phyloP scores from a whole-genome alignment of 805 yeast genomes.

The Sugiyamaella mastotermitis region DNA sequence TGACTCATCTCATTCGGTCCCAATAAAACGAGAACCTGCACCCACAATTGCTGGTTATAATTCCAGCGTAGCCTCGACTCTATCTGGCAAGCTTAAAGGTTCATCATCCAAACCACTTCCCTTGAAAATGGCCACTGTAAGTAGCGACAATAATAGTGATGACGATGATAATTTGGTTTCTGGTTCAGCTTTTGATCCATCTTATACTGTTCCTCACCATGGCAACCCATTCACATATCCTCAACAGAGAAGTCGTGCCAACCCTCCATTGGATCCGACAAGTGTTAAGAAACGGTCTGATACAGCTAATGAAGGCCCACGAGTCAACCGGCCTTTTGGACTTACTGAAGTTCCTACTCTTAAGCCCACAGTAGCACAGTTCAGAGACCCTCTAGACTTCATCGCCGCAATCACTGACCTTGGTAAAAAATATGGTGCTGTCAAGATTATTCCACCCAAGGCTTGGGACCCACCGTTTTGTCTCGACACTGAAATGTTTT shows the following conservation, averaged over 20 bases:
- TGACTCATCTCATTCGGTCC: too few species aligned
- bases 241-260: slow-evolving; percentile 39
- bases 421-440: slow-evolving; percentile 59
- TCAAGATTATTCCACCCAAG: slow-evolving; percentile 57
- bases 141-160: too few species aligned
- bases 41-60: too few species aligned
- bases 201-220: slow-evolving; percentile 23
- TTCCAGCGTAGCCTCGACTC: too few species aligned
- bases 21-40: too few species aligned
- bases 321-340: background rate
- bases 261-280: slow-evolving; percentile 37
- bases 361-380: slow-evolving; percentile 44
- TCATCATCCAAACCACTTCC: too few species aligned
- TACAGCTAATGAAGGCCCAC: background rate
- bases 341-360: background rate
- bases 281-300: slow-evolving; percentile 15
- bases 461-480: slow-evolving; percentile 34
- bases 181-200: too few species aligned
- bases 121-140: too few species aligned
- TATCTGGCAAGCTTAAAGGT: too few species aligned
- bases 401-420: slow-evolving; percentile 43
- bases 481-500: slow-evolving; percentile 38
- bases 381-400: slow-evolving; percentile 52
- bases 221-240: slow-evolving; percentile 44
- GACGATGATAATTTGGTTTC: too few species aligned